Conservation (phyloP, 208 protist genomes). For the Trypanosoma melophagium region DNA sequence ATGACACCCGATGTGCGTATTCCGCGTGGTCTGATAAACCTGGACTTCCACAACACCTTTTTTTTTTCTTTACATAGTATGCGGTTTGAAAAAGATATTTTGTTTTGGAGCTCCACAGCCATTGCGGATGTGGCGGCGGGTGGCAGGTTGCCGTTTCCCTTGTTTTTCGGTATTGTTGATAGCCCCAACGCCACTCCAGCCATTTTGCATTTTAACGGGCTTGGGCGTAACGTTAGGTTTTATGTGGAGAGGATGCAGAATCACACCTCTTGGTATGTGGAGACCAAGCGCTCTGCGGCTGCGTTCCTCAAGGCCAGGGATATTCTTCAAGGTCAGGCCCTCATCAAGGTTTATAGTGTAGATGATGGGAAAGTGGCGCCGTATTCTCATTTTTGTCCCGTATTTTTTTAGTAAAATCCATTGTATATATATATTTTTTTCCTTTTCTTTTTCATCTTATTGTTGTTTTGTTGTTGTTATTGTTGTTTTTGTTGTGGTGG, state of each 20-base stretch:
- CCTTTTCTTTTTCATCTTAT: no score
- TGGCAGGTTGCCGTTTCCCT: neutral
- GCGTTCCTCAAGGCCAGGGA: neutral
- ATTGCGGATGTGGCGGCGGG: neutral
- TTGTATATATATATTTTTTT: no score
- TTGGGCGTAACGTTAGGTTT: neutral
- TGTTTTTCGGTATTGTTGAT: neutral
- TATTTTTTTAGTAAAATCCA: no score
- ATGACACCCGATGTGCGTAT: neutral
- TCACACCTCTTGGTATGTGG: slow-evolving; percentile 7
- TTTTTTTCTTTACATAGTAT: slow-evolving; percentile 17
- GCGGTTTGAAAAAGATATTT: neutral
- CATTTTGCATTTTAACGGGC: slow-evolving; percentile 11
- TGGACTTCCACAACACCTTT: slow-evolving; percentile 18
- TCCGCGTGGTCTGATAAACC: slow-evolving; percentile 7
- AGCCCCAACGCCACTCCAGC: slow-evolving; percentile 1
- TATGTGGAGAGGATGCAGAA: neutral
- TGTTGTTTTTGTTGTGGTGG: neutral
- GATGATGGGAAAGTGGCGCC: no score
- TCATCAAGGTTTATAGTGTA: neutral
- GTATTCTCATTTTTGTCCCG: no score
- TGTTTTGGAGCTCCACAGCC: neutral
- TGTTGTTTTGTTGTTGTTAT: no score
- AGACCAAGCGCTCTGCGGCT: neutral
- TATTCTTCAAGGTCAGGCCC: neutral